Evolutionary conservation across 1,284 basidiomycete species (phyloP), one percentile per base, ranked within the genome.

Genomic region (Athelia psychrophila): DNA sequence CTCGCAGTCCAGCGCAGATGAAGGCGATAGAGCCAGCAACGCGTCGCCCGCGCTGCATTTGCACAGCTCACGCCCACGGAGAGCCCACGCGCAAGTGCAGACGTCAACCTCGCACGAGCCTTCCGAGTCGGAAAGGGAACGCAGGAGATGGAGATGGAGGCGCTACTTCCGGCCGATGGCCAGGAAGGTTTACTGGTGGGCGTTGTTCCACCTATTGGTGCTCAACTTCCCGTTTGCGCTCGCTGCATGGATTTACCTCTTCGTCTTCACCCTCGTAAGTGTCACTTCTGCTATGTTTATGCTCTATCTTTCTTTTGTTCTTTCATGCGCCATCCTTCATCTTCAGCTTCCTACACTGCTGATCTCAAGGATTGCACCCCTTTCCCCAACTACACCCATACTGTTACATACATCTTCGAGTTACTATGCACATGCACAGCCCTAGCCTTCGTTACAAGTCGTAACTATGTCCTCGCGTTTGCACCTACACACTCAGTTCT

Each of bases 191-290:
- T 90, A 90, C 61, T 87, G 84, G 58, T 66, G 73, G 27, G 72
- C 87, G 0, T 67, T 88, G 18, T 76, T 86, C 47, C 89, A 91
- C 62, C 72, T 91, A 16, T 61, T 82, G 48, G 68, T 86, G 19
- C 49, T 91, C 56, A 91, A 91, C 66, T 88, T 91, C 60, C 87
- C 87, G 0, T 90, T 80, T 60, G 86, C 86, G 10, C 68, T 91
- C 51, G 60, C 73, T 18, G 83, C 86, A 15, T 91, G 85, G 83
- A 61, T 89, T 3, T 91, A 83, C 64, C 72, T 88, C 5, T 88
- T 91, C 58, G 81, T 88, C 20, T 86, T 90, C 60, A 91, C 88
- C 1, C 66, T 91, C 66, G 88, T 90, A 60, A 60, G 83, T 74
- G 23, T n/a, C n/a, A 30, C 49, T 36, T 55, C 48, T 38, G 27